Conservation (phyloP, 768 basidiomycete species). For the Boletellus ananiceps region DNA sequence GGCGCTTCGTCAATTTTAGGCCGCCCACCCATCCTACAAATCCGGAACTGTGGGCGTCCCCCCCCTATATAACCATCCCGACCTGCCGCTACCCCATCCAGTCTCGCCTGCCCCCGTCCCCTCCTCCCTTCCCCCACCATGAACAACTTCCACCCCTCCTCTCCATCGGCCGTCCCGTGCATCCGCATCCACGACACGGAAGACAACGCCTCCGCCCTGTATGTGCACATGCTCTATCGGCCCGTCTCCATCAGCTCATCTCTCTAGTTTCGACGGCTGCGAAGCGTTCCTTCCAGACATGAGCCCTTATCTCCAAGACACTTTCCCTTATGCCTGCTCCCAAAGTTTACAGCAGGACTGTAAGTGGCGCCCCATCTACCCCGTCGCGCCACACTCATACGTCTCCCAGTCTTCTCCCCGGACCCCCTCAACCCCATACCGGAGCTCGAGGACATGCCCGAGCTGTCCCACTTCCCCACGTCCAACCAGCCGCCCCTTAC, state of each 20-base stretch:
- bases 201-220: conserved; percentile 14
- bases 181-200: conserved; percentile 12
- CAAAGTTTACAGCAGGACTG: conserved; percentile 2
- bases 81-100: conserved; percentile 1
- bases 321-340: neutral
- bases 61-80: conserved; percentile 18
- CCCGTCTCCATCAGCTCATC: conserved; percentile 8
- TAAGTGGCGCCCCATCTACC: neutral
- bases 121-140: conserved; percentile 7
- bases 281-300: neutral
- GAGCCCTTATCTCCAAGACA: neutral
- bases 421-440: neutral
- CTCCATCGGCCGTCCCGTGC: conserved; percentile 10
- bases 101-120: conserved; percentile 7
- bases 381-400: conserved; percentile 17
- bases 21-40: conserved; percentile 4
- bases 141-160: conserved; percentile 3
- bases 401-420: neutral
- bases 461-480: conserved; percentile 14
- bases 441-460: conserved; percentile 19
- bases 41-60: conserved; percentile 3
- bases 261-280: conserved; percentile 7
- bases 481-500: conserved; percentile 6
- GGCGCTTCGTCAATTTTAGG: conserved; percentile 6
- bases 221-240: conserved; percentile 6